Evolutionary conservation across 768 basidiomycete species (phyloP).

Genomic region (Royoungia palumana): DNA sequence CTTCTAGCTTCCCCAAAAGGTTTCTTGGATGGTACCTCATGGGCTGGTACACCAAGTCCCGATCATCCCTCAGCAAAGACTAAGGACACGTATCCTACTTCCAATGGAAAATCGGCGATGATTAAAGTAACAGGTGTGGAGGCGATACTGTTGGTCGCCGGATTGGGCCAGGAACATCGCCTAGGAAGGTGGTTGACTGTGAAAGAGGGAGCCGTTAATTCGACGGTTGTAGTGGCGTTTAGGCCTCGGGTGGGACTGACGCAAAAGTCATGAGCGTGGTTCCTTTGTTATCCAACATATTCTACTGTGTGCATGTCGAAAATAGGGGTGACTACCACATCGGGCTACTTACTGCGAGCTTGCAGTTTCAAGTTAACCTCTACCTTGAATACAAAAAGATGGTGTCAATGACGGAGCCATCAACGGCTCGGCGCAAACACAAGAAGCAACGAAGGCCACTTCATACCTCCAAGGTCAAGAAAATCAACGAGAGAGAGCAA

Average conservation of each 20-base stretch:
- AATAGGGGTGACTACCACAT: no score
- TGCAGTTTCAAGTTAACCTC: no score
- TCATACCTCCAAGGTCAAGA: conserved; percentile 37
- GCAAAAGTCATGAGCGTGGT: not conserved
- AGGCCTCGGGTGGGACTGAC: conserved; percentile 29
- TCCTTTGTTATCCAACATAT: no score
- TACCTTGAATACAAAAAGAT: conserved; percentile 4
- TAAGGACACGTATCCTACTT: not conserved
- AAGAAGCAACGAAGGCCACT: conserved; percentile 14
- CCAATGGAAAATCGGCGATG: conserved; percentile 11
- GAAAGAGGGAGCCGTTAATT: conserved; percentile 70
- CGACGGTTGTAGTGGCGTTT: conserved; percentile 61
- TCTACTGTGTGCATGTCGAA: no score
- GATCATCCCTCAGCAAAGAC: not conserved
- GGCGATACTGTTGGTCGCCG: conserved; percentile 67
- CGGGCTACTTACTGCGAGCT: no score
- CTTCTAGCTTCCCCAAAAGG: conserved; percentile 53
- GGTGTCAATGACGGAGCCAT: conserved; percentile 19
- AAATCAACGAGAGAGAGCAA: conserved; percentile 45
- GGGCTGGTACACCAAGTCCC: conserved; percentile 22
- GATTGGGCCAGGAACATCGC: conserved; percentile 83
- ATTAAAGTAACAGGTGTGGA: conserved; percentile 31
- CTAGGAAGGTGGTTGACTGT: conserved; percentile 85
- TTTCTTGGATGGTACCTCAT: conserved; percentile 42
- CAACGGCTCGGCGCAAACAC: conserved; percentile 12